Evolutionary conservation across 2,329 filamentous ascomycete species (phyloP).

Genomic region (Epichloe coenophiala): DNA sequence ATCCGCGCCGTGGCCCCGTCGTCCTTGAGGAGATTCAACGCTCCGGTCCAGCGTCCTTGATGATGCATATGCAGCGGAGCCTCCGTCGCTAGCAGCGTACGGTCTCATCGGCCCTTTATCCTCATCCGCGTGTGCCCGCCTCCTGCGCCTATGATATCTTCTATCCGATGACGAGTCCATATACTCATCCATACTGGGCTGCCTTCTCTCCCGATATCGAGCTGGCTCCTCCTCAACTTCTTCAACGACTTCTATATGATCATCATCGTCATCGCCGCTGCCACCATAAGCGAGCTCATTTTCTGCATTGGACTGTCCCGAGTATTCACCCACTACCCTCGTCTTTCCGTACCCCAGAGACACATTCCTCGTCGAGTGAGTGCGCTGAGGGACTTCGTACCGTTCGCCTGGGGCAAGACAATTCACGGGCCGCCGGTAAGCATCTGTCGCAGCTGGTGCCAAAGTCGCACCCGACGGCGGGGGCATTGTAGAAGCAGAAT

Average conservation of each 20-base stretch:
- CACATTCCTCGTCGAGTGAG: constrained; percentile 8
- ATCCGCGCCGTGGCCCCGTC: constrained; percentile 13
- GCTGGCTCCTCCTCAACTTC: constrained; percentile 10
- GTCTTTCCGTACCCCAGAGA: constrained; percentile 5
- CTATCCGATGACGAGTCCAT: constrained; percentile 14
- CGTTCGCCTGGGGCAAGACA: constrained; percentile 14
- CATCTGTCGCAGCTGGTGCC: constrained; percentile 16
- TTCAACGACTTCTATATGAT: constrained; percentile 16
- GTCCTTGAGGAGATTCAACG: constrained; percentile 15
- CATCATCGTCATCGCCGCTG: background rate
- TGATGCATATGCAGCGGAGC: constrained; percentile 16
- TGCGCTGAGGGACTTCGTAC: background rate
- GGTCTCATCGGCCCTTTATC: constrained; percentile 10
- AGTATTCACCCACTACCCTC: background rate
- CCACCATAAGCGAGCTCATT: constrained; percentile 1
- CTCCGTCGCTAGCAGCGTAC: constrained; percentile 14
- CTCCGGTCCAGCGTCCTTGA: constrained; percentile 17
- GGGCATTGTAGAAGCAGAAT: constrained; percentile 12
- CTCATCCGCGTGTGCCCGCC: constrained; percentile 13
- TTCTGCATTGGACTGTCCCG: constrained; percentile 1
- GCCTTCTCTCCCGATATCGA: constrained; percentile 6
- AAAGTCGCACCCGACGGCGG: constrained; percentile 10
- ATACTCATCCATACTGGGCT: constrained; percentile 16
- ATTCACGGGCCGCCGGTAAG: constrained; percentile 16
- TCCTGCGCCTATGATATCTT: constrained; percentile 10